These are phyloP conservation scores for Lasiosphaeriaceae sp. DNA, from an alignment of 495 filamentous ascomycete genomes.

Conservation along the genomic window DNA sequence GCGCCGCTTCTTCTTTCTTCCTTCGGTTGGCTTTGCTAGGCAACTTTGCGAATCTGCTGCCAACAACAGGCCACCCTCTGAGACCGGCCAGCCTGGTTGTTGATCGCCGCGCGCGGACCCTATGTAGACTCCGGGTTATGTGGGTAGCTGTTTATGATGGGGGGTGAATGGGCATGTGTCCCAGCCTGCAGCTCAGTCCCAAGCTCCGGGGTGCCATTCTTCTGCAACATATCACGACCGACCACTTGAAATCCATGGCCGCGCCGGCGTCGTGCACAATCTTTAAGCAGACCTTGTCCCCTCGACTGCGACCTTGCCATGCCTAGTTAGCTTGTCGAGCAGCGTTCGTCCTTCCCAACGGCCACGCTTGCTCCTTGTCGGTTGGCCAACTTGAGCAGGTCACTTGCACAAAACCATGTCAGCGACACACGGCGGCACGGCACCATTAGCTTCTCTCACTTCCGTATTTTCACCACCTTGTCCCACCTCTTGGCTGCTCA, in stretches of 20 bases:
- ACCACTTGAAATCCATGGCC: not conserved
- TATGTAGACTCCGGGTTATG: not conserved
- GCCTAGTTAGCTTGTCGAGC: not conserved
- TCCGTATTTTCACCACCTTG: slow-evolving; percentile 40
- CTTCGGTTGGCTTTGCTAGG: not conserved
- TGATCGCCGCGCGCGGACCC: not conserved
- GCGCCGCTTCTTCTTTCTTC: not conserved
- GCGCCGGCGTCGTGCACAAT: not conserved
- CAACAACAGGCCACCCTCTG: not conserved
- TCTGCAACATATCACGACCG: not conserved
- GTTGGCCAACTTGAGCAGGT: not conserved
- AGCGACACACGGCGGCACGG: slow-evolving; percentile 21
- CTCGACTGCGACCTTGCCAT: not conserved
- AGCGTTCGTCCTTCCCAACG: not conserved
- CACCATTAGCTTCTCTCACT: slow-evolving; percentile 35
- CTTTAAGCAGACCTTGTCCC: not conserved
- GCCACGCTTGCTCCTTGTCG: not conserved
- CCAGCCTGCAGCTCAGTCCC: not conserved
- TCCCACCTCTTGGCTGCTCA: slow-evolving; percentile 36
- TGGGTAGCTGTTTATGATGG: too few species aligned
- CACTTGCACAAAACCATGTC: slow-evolving; percentile 8
- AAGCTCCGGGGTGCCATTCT: not conserved
- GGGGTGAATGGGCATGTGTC: not conserved
- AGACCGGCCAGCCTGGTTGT: not conserved
- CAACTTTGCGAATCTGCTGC: not conserved